Evolutionary conservation across 495 filamentous ascomycete genomes (phyloP), one percentile per base, ranked within the genome.

Genomic region (Penicillium parvum): DNA sequence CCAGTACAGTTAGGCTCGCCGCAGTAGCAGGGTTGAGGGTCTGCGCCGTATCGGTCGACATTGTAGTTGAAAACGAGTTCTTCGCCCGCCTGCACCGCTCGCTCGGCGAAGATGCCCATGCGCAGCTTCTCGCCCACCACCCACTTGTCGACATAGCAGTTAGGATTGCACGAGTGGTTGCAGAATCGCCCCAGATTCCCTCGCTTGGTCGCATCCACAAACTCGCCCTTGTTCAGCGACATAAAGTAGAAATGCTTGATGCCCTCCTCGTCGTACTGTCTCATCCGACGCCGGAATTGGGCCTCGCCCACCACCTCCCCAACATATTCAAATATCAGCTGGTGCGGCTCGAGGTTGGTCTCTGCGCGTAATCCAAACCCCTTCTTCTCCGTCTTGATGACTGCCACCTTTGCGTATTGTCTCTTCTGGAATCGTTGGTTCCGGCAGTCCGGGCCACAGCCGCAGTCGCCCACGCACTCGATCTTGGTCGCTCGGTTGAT

Each of bases 11-110:
- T 97, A 5, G 84, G 73, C 64, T 99, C 92, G 43, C 82, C 90
- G 65, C 92, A 99, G 60, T 96, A 97, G 65, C 92, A 99, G 8
- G 85, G 87, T 64, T 96, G 90, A 36, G 92, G 90, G 54, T 97
- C 88, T 22, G 92, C 90, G 44, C 92, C 92, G 56, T 99, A 99
- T 45, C 92, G 83, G 61, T 99, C 92, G 40, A 99, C 92, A 51
- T 99, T 99, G 76, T 99, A 99, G 71, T 99, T 96, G 74, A 99
- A 99, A n/a, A 95, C 90, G 22, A 99, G 73, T 62, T 99, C 92
- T 63, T 99, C 92, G 28, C 92, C 94, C 2, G 85, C 81, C 52
- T 82, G 79, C 53, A 99, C 86, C 55, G 77, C 74, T 46, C 90
- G 88, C 70, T 85, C 79, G 53, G 92, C 88, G 69, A 99, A 99